Evolutionary conservation across 805 yeast species (phyloP), one percentile per base, ranked within the genome.

Genomic region (Millerago galiae): DNA sequence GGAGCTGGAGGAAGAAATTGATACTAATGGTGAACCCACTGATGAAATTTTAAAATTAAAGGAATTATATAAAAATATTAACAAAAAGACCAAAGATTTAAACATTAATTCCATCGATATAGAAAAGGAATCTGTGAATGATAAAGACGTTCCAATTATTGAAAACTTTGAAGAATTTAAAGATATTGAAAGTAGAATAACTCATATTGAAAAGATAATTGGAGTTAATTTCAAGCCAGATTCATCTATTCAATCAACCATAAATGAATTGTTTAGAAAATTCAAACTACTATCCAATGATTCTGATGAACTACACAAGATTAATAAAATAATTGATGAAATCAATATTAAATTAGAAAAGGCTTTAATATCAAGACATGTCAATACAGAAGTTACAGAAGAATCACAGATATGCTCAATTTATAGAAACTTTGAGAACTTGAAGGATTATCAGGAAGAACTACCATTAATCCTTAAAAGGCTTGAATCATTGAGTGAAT

Each of bases 251-350:
- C 57, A 53, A 12, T 41, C 60, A 9, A 50, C 50, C 8, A 48
- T 65, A 7, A 61, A 64, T 34, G 59, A 56, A 13, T 40, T 65
- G 0, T 58, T 53, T 41, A 45, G 65, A 26, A 58, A 56, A 35
- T 45, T 59, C 27, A 52, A 55, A 31, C 49, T 65, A 2, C 29
- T 65, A 5, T 42, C 57, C 17, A 49, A 55, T 34, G 61, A 61
- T 46, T 38, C 49, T 6, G 54, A 50, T 2, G 46, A 47, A 6
- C 38, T 62, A 17, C 25, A 31, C 2, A 37, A 46, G 9, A 55
- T 63, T 28, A 49, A 51, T 18, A 28, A 28, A 7, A 45, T 46
- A 2, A 49, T 61, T 31, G 52, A 53, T 14, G 48, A 48, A 7
- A 53, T 63, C 2, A 60, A 59, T 36, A 26, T 48, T 3, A 49